Evolutionary conservation across 2,329 filamentous ascomycete species (phyloP), one percentile per base, ranked within the genome.

Genomic region (Penicillium frequentans): DNA sequence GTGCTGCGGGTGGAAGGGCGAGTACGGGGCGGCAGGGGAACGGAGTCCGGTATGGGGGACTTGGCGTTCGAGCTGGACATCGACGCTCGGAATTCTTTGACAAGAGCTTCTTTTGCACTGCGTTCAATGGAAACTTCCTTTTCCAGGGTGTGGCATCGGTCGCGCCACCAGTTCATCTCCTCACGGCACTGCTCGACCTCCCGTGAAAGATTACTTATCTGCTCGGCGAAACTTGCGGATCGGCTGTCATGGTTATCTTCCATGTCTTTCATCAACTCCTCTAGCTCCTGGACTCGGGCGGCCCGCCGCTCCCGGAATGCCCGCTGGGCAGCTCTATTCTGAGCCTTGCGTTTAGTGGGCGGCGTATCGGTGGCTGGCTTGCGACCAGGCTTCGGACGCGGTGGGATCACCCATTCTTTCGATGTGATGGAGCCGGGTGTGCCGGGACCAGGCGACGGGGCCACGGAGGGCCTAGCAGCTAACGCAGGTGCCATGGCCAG

Each of bases 321-420:
- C 57, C 93, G 83, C 77, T 98, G 93, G 3, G 93, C 93, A 47
- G 91, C 90, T 58, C 95, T 85, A 74, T 98, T 98, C 78, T 98
- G 95, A 1, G 91, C 90, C 80, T 97, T 96, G 64, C 95, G 86
- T 79, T 96, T 96, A 44, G 92, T 96, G 1, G 90, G 90, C 14
- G 93, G 92, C 52, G 93, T 96, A 71, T 97, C 93, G 35, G 91
- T 96, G 47, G 91, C 91, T 3, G 93, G 93, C 81, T 98, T 98
- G 66, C 93, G 87, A 49, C 93, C 93, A 23, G 95, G 93, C 81
- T 93, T 93, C 47, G 90, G 90, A 59, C 90, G 84, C 27, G 90
- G 90, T 24, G 90, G 90, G 45, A 95, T 87, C 24, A 93, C 83
- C 90, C 90, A 95, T 85, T 93, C 89, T 74, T 88, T 93, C 67